Conservation (phyloP, 2,329 filamentous ascomycete species). For the Nothomitra cinnamomea region DNA sequence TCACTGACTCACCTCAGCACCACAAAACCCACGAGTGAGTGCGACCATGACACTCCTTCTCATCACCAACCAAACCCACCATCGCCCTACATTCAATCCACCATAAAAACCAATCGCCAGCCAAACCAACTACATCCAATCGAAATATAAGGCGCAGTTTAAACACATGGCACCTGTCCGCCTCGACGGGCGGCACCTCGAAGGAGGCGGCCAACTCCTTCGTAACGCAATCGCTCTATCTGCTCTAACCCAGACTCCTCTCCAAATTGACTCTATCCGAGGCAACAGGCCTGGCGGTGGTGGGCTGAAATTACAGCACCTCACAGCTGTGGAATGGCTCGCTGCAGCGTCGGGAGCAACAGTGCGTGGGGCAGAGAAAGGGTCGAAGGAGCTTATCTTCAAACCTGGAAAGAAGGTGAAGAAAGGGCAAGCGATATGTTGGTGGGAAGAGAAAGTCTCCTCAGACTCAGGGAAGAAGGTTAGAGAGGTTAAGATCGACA, state of each 20-base stretch:
- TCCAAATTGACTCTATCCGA: conserved; percentile 36
- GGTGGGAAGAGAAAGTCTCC: background rate
- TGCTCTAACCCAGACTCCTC: conserved; percentile 31
- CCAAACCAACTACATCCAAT: too few relatives aligned
- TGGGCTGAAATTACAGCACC: conserved; percentile 40
- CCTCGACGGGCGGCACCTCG: conserved; percentile 38
- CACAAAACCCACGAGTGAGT: too few relatives aligned
- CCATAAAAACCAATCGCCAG: too few relatives aligned
- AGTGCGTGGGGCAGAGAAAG: conserved; percentile 23
- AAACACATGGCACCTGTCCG: conserved; percentile 13
- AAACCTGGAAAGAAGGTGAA: conserved; percentile 12
- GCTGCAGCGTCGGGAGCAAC: conserved; percentile 30
- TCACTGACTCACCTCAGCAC: too few relatives aligned
- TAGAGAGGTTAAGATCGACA: background rate
- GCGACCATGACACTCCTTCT: too few relatives aligned
- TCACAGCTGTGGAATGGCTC: conserved; percentile 36
- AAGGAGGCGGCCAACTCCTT: conserved; percentile 45
- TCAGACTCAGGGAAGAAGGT: too few relatives aligned
- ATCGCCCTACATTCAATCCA: too few relatives aligned
- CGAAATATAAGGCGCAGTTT: too few relatives aligned
- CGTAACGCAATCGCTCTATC: conserved; percentile 38
- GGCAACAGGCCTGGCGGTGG: conserved; percentile 33
- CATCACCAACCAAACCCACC: too few relatives aligned
- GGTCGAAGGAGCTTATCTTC: conserved; percentile 27
- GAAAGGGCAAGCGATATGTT: conserved; percentile 4